phyloP scores from a whole-genome alignment of 129 eudicot species.

The Lonicera japonica region DNA sequence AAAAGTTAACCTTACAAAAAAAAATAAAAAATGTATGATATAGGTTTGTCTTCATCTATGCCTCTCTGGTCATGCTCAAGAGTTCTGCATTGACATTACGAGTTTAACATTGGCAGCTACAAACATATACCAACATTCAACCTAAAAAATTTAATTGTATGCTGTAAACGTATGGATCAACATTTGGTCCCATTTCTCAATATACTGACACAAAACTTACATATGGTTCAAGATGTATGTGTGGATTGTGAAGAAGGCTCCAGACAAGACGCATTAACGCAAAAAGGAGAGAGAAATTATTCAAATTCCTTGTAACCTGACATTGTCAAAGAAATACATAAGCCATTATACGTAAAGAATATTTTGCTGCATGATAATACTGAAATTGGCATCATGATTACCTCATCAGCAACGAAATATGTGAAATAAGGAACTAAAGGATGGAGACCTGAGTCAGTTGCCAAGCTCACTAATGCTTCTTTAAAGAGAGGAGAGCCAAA shows the following conservation, averaged over 20 bases:
- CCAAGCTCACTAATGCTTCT: slow-evolving; percentile 75
- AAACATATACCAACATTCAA: background rate
- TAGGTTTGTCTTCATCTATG: no score
- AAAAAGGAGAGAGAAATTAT: slow-evolving; percentile 65
- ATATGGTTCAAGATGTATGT: slow-evolving; percentile 86
- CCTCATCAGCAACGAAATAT: slow-evolving; percentile 95
- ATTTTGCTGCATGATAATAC: background rate
- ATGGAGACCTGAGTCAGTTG: slow-evolving; percentile 89
- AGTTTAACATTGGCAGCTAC: background rate
- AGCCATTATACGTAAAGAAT: background rate
- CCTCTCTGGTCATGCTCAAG: background rate
- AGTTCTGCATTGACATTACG: background rate
- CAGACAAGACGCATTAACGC: slow-evolving; percentile 87
- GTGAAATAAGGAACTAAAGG: slow-evolving; percentile 90
- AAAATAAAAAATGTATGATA: no score
- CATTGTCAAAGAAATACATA: slow-evolving; percentile 10
- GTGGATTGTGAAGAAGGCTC: slow-evolving; percentile 83
- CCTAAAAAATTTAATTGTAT: background rate
- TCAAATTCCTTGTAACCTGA: slow-evolving; percentile 82
- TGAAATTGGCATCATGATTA: slow-evolving; percentile 13
- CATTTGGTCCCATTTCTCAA: background rate
- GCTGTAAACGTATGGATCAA: background rate
- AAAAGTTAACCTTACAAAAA: slow-evolving; percentile 7
- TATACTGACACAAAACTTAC: slow-evolving; percentile 37
- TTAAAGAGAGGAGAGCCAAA: slow-evolving; percentile 70